Evolutionary conservation across 768 basidiomycete species (phyloP), one percentile per base, ranked within the genome.

Genomic region (Mrakia blollopis): DNA sequence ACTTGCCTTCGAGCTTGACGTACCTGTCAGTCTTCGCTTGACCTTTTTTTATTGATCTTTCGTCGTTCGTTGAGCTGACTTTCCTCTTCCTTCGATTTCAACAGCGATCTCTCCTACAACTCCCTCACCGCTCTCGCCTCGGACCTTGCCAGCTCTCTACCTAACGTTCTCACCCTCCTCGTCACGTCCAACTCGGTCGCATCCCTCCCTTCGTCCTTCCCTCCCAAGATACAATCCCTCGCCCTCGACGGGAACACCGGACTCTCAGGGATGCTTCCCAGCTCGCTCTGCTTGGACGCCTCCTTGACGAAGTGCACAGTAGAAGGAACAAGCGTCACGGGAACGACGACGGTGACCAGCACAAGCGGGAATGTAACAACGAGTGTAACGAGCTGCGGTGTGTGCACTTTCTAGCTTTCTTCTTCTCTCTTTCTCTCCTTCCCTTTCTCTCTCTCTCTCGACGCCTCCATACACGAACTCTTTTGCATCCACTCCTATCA

Each of bases 31-130:
- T 68, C 23, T 32, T 47, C 9, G n/a, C n/a, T n/a, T n/a, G n/a
- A n/a, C n/a, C 28, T 47, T 11, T 30, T 44, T n/a, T 14, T 11
- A 1, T 50, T 41, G 37, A 4, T 39, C 3, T 41, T 39, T 23
- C 52, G 28, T 41, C 21, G 60, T 37, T 23, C 25, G 39, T 14
- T 10, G 44, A 21, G 23, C 72, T 73, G 57, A 73, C 62, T 30
- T 47, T 30, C 28, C 5, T 18, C 73, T 52, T 32, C 3, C 30
- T 54, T 61, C 72, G 78, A 61, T 78, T 61, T 25, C n/a, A 18
- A 21, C 72, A 83, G 82, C 18, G 84, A 84, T 73, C 67, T 84
- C 16, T 84, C 84, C 4, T 83, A 78, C 73, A 84, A 84, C 71
- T 75, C 80, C 1, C 74, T 84, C 16, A 67, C 77, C 9, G 82